A percentile compares a stretch with the other conserved stretches of the same genome.
Conservation (phyloP, 2,329 filamentous ascomycete genomes). For the Talaromyces sp. region DNA sequence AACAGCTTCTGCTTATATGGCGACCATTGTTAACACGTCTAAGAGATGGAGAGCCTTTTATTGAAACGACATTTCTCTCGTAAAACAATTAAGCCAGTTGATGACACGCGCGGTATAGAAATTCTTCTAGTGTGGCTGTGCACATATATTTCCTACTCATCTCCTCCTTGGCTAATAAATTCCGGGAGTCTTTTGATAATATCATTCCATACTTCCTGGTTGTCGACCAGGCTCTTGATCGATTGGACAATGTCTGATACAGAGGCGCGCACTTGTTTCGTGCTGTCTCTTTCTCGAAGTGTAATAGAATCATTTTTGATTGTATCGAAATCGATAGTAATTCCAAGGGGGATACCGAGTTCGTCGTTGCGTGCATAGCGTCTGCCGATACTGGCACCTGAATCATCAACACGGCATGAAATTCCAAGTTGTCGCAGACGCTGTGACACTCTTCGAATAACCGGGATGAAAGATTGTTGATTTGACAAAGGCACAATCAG, state of each 20-base stretch:
- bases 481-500: constrained; percentile 82
- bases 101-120: too few species aligned
- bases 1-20: too few species aligned
- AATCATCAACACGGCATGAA: constrained; percentile 82
- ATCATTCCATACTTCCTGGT: constrained; percentile 54
- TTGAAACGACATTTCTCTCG: too few species aligned
- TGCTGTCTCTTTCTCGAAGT: constrained; percentile 74
- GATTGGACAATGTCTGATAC: constrained; percentile 66
- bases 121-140: too few species aligned
- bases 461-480: constrained; percentile 72
- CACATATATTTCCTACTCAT: neutral
- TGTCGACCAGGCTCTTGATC: constrained; percentile 50
- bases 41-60: too few species aligned
- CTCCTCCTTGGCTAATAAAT: constrained; percentile 54
- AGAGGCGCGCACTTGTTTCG: constrained; percentile 70
- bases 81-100: too few species aligned
- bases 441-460: constrained; percentile 65
- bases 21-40: too few species aligned
- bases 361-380: constrained; percentile 93
- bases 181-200: constrained; percentile 65
- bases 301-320: constrained; percentile 72
- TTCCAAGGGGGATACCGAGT: constrained; percentile 80
- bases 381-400: constrained; percentile 87
- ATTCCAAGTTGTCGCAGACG: constrained; percentile 71
- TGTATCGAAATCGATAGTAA: constrained; percentile 84